A percentile compares a stretch with the other conserved stretches of the same genome.
Conservation (phyloP, 805 yeast genomes). For the Trichomonascus vanleenenianus region DNA sequence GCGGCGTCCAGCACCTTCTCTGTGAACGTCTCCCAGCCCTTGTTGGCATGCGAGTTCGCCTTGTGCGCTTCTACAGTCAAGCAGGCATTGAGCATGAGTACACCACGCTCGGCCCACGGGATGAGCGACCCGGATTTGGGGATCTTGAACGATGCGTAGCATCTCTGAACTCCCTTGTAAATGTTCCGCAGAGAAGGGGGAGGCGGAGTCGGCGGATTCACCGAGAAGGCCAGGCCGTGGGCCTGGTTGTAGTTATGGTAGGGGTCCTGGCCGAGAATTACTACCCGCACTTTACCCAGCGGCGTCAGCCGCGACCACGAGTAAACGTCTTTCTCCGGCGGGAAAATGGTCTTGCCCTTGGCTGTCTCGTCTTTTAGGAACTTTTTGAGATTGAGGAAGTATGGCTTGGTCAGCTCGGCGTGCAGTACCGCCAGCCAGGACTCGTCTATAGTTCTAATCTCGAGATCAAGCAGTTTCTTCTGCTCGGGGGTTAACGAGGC, state of each 20-base stretch:
- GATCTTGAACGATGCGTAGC: conserved; percentile 60
- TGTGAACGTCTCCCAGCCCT: conserved; percentile 92
- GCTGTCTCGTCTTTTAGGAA: conserved; percentile 46
- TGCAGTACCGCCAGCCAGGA: conserved; percentile 72
- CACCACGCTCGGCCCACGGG: conserved; percentile 84
- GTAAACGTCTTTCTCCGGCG: conserved; percentile 68
- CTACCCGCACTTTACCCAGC: conserved; percentile 59
- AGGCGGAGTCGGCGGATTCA: conserved; percentile 71
- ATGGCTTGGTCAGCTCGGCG: conserved; percentile 73
- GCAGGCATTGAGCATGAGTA: conserved; percentile 76
- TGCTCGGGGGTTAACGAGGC: conserved; percentile 41
- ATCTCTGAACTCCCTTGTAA: conserved; percentile 61
- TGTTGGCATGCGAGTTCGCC: conserved; percentile 84
- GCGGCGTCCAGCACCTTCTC: conserved; percentile 55
- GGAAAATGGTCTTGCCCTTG: conserved; percentile 54
- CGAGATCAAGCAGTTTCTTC: conserved; percentile 44
- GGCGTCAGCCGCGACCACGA: conserved; percentile 92
- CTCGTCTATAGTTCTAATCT: conserved; percentile 60
- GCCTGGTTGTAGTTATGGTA: conserved; percentile 92
- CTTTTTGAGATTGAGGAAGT: conserved; percentile 64
- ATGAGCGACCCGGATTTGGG: conserved; percentile 67
- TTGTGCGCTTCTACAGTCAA: conserved; percentile 88
- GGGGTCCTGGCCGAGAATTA: conserved; percentile 93
- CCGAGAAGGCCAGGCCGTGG: conserved; percentile 93
- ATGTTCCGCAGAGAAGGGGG: conserved; percentile 88